These are phyloP conservation scores for Aspergillus kassunensis DNA, from an alignment of 495 filamentous ascomycete species.

Conservation along the genomic window DNA sequence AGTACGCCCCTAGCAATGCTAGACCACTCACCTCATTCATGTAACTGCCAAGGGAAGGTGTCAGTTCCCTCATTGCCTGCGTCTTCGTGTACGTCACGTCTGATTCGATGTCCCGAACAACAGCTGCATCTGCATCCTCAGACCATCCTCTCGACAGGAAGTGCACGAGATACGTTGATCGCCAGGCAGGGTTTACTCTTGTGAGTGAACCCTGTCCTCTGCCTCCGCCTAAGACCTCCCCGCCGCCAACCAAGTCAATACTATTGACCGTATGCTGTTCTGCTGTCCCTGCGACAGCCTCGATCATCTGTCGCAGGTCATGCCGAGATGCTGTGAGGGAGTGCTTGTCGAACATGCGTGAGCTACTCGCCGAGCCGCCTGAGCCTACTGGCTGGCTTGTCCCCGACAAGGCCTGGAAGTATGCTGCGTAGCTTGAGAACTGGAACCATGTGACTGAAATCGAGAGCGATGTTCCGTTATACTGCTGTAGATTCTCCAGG, in stretches of 20 bases:
- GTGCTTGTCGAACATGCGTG: slow-evolving; percentile 31
- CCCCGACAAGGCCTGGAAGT: no score
- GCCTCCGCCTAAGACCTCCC: slow-evolving; percentile 25
- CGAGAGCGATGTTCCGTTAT: no score
- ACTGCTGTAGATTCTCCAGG: no score
- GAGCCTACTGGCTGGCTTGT: background rate
- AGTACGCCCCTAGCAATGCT: no score
- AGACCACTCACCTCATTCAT: slow-evolving; percentile 36
- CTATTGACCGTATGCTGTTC: background rate
- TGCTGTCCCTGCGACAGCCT: background rate
- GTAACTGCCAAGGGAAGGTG: slow-evolving; percentile 33
- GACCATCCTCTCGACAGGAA: slow-evolving; percentile 31
- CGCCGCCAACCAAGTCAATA: background rate
- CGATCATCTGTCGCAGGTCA: slow-evolving; percentile 22
- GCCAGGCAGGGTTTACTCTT: slow-evolving; percentile 42
- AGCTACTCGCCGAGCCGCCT: slow-evolving; percentile 21
- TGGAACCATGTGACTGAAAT: no score
- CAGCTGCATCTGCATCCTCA: slow-evolving; percentile 25
- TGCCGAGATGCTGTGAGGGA: slow-evolving; percentile 21
- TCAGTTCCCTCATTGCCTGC: slow-evolving; percentile 28
- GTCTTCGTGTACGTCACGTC: slow-evolving; percentile 49
- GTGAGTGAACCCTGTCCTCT: no score
- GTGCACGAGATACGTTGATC: slow-evolving; percentile 33
- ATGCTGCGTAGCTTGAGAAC: no score
- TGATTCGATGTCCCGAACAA: slow-evolving; percentile 33